Conservation (phyloP, 1,139 yeast species). For the Diutina sp. region DNA sequence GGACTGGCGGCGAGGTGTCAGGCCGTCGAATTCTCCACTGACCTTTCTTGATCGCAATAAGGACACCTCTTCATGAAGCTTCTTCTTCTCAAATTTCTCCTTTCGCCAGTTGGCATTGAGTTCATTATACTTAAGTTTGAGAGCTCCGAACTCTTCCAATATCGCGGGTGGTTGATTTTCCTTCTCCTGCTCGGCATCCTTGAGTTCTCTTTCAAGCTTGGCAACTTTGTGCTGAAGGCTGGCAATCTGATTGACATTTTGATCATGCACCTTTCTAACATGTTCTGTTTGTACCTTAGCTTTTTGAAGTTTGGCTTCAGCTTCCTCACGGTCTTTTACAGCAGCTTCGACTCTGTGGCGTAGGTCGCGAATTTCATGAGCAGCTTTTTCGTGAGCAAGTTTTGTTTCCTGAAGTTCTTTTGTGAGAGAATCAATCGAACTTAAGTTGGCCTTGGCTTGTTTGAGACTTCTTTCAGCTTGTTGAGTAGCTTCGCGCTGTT, state of each 20-base stretch:
- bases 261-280: slow-evolving; percentile 12
- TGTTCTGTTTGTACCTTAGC: slow-evolving; percentile 27
- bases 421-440: background rate
- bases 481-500: slow-evolving; percentile 3
- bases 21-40: background rate
- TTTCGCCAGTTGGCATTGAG: slow-evolving; percentile 36
- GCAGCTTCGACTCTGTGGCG: slow-evolving; percentile 4
- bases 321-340: slow-evolving; percentile 8
- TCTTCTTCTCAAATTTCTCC: slow-evolving; percentile 41
- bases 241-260: slow-evolving; percentile 16
- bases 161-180: slow-evolving; percentile 23
- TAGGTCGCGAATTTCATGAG: slow-evolving; percentile 3
- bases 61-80: slow-evolving; percentile 43
- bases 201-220: slow-evolving; percentile 11
- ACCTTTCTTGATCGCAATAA: slow-evolving; percentile 16
- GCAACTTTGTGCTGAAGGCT: slow-evolving; percentile 13
- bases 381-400: background rate
- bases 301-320: slow-evolving; percentile 9
- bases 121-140: slow-evolving; percentile 42
- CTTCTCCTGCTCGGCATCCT: slow-evolving; percentile 13
- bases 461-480: slow-evolving; percentile 2
- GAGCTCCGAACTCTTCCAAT: slow-evolving; percentile 32
- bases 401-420: slow-evolving; percentile 2
- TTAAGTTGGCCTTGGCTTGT: background rate
- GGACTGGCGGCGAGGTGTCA: background rate